Evolutionary conservation across 768 basidiomycete species (phyloP), one percentile per base, ranked within the genome.

Genomic region (Cantharellus anzutake): DNA sequence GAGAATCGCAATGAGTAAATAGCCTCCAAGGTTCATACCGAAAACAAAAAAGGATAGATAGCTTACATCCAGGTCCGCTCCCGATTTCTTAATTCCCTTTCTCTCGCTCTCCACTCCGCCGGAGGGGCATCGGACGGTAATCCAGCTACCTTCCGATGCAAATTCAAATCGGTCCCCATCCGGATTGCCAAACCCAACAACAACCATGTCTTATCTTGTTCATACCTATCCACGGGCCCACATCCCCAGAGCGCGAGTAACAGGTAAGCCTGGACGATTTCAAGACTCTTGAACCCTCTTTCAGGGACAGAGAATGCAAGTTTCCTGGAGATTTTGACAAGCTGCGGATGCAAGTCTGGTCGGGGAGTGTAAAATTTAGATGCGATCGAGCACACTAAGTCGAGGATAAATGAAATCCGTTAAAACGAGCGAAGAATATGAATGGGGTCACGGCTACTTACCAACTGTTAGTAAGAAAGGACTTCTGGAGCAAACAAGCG

Each of bases 381-480:
- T 2, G 94, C 82, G 59, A 96, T 85, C n/a, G 94, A 84, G 68
- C 93, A 97, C 63, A 99, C 92, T 97, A 53, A 62, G 56, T 52
- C 1, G 20, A 29, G 20, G 20, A 29, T 29, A 29, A 29, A 29
- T 29, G 20, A 48, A 14, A 29, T 41, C 1, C 44, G 11, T 48
- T 29, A 16, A 41, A 2, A 4, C 55, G 60, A 42, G 52, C 7
- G 42, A 48, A 42, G 55, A 52, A 7, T 11, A 56, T 11, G 35
- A 42, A 4, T 29, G 38, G 38, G 14, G 44, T 1, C 3, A 34
- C 38, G 0, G 2, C 2, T 20, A 78, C 83, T 61, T 66, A 87
- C 87, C 86, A 20, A 92, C 90, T 16, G 96, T 98, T 59, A 98
- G 77, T 53, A 99, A 72, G 72, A 99, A 97, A 0, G 94, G 94